Conservation (phyloP, 2,329 filamentous ascomycete genomes). For the Penicillium fuscoglaucum region DNA sequence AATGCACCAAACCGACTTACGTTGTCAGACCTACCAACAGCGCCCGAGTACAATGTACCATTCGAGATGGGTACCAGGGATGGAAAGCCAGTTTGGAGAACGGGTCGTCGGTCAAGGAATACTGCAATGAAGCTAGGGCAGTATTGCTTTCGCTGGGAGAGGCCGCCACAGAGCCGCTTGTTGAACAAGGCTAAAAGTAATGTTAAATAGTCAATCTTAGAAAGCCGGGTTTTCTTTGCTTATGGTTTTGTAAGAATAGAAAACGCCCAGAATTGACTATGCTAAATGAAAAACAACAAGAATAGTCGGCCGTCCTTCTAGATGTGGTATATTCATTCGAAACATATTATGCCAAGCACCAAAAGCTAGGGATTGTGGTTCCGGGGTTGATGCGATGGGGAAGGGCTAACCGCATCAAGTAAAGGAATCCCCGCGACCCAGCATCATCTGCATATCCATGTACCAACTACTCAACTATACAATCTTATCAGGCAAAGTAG, state of each 20-base stretch:
- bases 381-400: background rate
- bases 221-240: background rate
- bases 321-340: too few species aligned
- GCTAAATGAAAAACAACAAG: too few species aligned
- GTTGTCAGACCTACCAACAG: slow-evolving; percentile 17
- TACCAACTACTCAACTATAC: background rate
- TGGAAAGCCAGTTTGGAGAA: slow-evolving; percentile 15
- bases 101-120: slow-evolving; percentile 10
- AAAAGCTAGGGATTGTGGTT: background rate
- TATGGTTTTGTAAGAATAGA: too few species aligned
- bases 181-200: background rate
- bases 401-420: slow-evolving; percentile 16
- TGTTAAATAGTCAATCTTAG: background rate
- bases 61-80: slow-evolving; percentile 16
- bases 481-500: background rate
- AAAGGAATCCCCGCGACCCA: slow-evolving; percentile 11
- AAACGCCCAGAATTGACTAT: too few species aligned
- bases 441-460: background rate
- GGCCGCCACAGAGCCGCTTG: slow-evolving; percentile 13
- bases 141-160: slow-evolving; percentile 24
- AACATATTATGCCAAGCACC: background rate
- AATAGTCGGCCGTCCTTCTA: too few species aligned
- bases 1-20: slow-evolving; percentile 20
- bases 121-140: slow-evolving; percentile 19
- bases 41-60: slow-evolving; percentile 20